Base-by-base conservation (phyloP, 2,329 filamentous ascomycete species). In the Botrytis galanthina region DNA sequence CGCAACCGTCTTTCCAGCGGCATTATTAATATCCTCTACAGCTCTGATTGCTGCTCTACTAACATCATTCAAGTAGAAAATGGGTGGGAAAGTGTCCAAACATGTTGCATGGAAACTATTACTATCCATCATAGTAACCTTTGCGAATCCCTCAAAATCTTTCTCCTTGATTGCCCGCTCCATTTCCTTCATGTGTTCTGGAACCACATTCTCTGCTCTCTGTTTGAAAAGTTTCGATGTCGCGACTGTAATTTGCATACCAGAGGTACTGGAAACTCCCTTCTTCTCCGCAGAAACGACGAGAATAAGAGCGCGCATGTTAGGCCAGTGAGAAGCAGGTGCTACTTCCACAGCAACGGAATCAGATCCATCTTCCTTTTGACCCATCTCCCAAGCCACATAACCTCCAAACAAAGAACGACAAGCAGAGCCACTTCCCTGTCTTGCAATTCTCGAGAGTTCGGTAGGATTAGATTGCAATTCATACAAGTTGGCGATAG, bases 41-140 rank as follows among this genome's bases (percentile, higher is more conserved):
- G 94, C 90, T 70, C 93, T 88, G 74, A 99, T 93, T 9, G 95
- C 94, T 1, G 95, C 94, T 54, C 92, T 87, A 32, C 92, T 95
- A 26, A 95, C 91, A 81, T 99, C 96, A 84, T 98, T 99, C 87
- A 99, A 91, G 86, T 99, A 99, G 84, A 97, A 98, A 81, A 99
- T 99, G 29, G 97, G 96, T 62, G 97, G 96, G 84, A 94, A 94
- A 2, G 96, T 98, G 82, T 99, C 96, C 78, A 97, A 86, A 82
- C 96, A 98, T 73, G 92, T 94, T 54, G 96, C 93, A 83, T 99
- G 96, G 90, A 99, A 99, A 74, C 91, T 93, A 85, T 99, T 99
- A 81, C 93, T 97, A 82, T 99, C 96, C 82, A 91, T 92, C 95
- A 98, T 99, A 26, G 96, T 97, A 75, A 98, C 88, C 81, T 93